Base-by-base conservation (phyloP, 2,329 filamentous ascomycete species). In the Nemania sp. region DNA sequence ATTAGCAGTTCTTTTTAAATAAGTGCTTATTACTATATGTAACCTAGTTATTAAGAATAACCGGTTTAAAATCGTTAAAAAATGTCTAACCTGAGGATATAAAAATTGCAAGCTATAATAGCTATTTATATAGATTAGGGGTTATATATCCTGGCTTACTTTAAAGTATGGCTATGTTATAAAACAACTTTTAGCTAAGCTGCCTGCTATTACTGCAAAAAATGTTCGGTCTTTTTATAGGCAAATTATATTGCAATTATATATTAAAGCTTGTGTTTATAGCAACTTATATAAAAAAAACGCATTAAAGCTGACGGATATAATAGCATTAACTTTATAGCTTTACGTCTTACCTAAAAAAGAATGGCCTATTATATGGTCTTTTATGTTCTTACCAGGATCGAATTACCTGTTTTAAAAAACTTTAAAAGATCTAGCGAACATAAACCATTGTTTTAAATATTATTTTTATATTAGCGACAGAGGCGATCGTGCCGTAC, bases 231-330 rank as follows among this genome's bases (percentile, higher is more conserved):
- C 82, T 6, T 97, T 97, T 77, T 90, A 89, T 73, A 90, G 89
- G 45, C 89, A 95, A 69, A 79, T 97, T 48, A 81, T 98, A 43
- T 83, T 86, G 12, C 92, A 98, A 72, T 83, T 94, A 66, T 90
- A 96, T 70, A 89, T 97, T 64, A 94, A 99, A 75, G 83, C 92
- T 2, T 84, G 96, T 58, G 90, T 89, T 0, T 93, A 97, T 69
- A 95, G 95, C 54, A 99, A 99, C 74, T 74, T 99, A 57, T 92
- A 96, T 80, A 96, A 93, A 77, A 92, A 96, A 73, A 95, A 99
- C 72, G 92, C 92, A 0, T 80, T 97, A 57, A 90, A 89, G 72
- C 83, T 97, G 73, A 94, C 91, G 0, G 87, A 95, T 65, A 83
- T 96, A 69, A 83, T 97, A 21, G 91, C 96, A 74, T 86, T 83